Conservation (phyloP, 2,329 filamentous ascomycete genomes). For the Xylaria sp. region DNA sequence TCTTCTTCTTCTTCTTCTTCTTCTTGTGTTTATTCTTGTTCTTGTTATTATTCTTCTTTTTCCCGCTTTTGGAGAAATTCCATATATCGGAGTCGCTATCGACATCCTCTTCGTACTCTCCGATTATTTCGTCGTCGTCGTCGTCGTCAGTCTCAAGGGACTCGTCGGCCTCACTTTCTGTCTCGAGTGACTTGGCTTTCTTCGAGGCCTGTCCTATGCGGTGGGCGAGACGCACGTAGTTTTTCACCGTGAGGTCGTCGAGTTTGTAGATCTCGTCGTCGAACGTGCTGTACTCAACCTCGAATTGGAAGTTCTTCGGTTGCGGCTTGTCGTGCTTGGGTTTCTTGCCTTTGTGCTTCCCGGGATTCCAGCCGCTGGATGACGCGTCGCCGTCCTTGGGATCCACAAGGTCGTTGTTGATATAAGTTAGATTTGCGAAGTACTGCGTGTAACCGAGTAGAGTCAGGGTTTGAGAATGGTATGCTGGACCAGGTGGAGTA, state of each 20-base stretch:
- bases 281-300: constrained; percentile 88
- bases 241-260: constrained; percentile 85
- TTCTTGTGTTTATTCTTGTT: constrained; percentile 57
- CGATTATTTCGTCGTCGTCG: constrained; percentile 38
- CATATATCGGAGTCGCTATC: constrained; percentile 39
- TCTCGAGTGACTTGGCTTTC: constrained; percentile 39
- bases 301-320: constrained; percentile 74
- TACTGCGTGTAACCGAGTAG: constrained; percentile 88
- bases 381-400: constrained; percentile 48
- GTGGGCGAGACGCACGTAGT: constrained; percentile 81
- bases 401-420: constrained; percentile 77
- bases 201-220: constrained; percentile 71
- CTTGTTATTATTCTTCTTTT: constrained; percentile 64
- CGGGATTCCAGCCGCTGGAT: constrained; percentile 67
- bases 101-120: constrained; percentile 45
- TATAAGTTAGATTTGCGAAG: constrained; percentile 89
- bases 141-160: constrained; percentile 36
- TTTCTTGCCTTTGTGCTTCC: constrained; percentile 70
- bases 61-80: constrained; percentile 61
- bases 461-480: constrained; percentile 84
- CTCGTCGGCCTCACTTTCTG: constrained; percentile 41
- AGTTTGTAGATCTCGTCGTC: constrained; percentile 80
- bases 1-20: constrained; percentile 57
- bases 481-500: constrained; percentile 85
- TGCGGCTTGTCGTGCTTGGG: constrained; percentile 64